Evolutionary conservation across 768 basidiomycete species (phyloP).

Genomic region (Kondoa malvinella): DNA sequence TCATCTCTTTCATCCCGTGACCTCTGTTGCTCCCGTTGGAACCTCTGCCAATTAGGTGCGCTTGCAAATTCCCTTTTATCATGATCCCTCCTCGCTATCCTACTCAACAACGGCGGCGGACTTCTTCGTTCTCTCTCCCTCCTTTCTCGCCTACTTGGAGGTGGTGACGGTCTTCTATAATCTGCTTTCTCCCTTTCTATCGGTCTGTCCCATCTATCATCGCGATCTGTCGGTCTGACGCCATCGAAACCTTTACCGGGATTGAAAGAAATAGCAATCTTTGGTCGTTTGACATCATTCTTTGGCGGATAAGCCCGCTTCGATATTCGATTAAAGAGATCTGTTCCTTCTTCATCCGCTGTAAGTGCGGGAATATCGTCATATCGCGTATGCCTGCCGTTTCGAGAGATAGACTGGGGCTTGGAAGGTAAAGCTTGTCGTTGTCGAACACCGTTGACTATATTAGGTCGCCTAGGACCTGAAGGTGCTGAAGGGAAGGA

Average conservation of each 20-base stretch:
- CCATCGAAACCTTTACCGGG: too few species aligned
- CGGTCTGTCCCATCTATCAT: background rate
- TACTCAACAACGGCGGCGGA: too few species aligned
- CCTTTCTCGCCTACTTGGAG: background rate
- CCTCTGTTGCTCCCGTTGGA: background rate
- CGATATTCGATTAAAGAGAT: background rate
- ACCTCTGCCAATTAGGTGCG: background rate
- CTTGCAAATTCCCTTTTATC: background rate
- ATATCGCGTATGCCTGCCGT: background rate
- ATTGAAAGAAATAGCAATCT: background rate
- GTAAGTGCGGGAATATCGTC: conserved; percentile 4
- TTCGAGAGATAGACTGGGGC: background rate
- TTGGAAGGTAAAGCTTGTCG: background rate
- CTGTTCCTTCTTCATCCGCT: background rate
- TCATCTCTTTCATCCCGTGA: too few species aligned
- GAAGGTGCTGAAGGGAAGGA: background rate
- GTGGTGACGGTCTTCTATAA: background rate
- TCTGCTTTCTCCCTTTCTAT: background rate
- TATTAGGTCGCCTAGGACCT: background rate
- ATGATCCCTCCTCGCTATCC: too few species aligned
- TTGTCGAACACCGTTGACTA: conserved; percentile 13
- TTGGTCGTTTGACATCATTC: background rate
- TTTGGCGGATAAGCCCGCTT: background rate
- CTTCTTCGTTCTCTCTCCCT: background rate
- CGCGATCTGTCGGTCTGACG: background rate